Base-by-base conservation (phyloP, 345 rosid species). In the Zanthoxylum bungeanum region DNA sequence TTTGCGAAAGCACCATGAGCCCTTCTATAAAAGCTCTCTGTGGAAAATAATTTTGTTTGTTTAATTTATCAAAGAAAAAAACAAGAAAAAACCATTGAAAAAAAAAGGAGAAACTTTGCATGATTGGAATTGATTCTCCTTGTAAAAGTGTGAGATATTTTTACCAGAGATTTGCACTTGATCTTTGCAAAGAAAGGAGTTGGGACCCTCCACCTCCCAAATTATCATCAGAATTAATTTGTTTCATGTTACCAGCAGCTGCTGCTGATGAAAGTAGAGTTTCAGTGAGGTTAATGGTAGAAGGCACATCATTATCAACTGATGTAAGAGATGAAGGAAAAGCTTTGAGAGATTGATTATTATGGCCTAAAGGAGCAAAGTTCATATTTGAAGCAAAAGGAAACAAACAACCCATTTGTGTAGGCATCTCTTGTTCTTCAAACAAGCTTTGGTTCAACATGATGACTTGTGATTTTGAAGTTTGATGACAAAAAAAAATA, bases 101-200 rank as follows among this genome's bases (percentile, higher is more conserved):
- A 2, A 0, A 17, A 10, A 5, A 12, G 9, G 9, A 44, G 16
- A 8, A 44, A 72, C 28, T 28, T 42, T 28, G 65, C 67, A 69
- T 78, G 77, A 74, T 27, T 25, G 16, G 44, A 42, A 7, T 46
- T 58, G 10, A 30, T 31, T 58, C 11, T 27, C 37, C 17, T 57
- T 7, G 19, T 56, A 61, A 60, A n/a, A 49, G 46, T 9, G 56
- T 25, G 42, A 46, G 42, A 46, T 69, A 16, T 39, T 14, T 69
- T 78, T 83, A 91, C 97, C 97, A 89, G 71, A 82, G 90, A 86
- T 87, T 85, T 65, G 87, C 68, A 64, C 73, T 71, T 33, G 97
- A 80, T 80, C 89, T 84, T 75, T 87, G 89, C 69, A 84, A 66
- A 14, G 95, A 88, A 70, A 80, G 86, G 7, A 83, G 85, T 24